Evolutionary conservation across 2,329 filamentous ascomycete genomes (phyloP).

Genomic region (Botrytis cinerea): DNA sequence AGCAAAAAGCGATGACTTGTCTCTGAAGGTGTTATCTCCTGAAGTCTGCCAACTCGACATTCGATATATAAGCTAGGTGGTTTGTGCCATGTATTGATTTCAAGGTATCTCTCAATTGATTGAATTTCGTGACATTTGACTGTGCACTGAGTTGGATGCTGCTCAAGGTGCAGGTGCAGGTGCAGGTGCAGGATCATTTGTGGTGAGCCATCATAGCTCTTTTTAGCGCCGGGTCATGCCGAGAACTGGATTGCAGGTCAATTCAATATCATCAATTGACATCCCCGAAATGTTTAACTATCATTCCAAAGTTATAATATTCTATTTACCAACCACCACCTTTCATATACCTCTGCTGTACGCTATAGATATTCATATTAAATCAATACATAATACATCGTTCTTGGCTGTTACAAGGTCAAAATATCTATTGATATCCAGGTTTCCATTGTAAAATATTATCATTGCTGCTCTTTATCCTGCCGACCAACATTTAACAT

Average conservation of each 20-base stretch:
- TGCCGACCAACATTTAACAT: background rate
- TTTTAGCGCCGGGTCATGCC: slow-evolving; percentile 15
- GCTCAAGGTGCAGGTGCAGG: background rate
- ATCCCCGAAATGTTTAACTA: background rate
- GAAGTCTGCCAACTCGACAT: background rate
- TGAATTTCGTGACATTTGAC: background rate
- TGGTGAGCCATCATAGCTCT: background rate
- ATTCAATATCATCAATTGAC: slow-evolving; percentile 6
- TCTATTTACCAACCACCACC: background rate
- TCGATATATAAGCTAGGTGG: background rate
- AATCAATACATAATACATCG: background rate
- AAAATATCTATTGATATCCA: background rate
- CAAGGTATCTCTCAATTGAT: background rate
- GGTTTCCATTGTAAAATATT: background rate
- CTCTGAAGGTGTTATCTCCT: background rate
- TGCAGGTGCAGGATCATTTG: background rate
- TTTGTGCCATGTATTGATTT: background rate
- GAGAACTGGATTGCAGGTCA: background rate
- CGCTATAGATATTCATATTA: background rate
- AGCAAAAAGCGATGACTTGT: background rate
- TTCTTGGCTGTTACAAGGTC: background rate
- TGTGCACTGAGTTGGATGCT: background rate
- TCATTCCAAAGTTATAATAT: background rate
- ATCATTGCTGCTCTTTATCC: background rate
- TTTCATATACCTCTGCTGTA: background rate